Conservation (phyloP, 371 early-diverging fungal species). For the Mucor circinelloides region DNA sequence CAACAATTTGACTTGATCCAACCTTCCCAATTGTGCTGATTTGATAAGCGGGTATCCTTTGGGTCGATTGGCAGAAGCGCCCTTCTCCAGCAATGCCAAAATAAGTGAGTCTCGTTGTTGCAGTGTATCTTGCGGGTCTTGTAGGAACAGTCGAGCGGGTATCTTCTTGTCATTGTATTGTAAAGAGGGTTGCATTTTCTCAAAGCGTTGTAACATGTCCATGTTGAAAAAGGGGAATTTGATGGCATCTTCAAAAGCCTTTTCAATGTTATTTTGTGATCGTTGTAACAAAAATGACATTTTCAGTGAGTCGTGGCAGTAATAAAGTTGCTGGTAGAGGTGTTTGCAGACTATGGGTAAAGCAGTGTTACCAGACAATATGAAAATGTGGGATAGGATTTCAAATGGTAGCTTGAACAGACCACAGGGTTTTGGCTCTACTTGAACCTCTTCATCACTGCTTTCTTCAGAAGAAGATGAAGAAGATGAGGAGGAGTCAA, state of each 20-base stretch:
- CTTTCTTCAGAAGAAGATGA: constrained; percentile 13
- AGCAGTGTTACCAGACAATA: constrained; percentile 37
- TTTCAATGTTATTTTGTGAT: constrained; percentile 12
- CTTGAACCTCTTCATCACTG: constrained; percentile 7
- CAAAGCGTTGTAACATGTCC: constrained; percentile 27
- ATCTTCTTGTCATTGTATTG: constrained; percentile 30
- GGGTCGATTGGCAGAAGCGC: constrained; percentile 47
- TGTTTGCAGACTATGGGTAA: constrained; percentile 31
- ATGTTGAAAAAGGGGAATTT: constrained; percentile 39
- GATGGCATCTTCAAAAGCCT: constrained; percentile 30
- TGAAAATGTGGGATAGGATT: constrained; percentile 40
- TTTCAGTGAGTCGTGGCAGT: constrained; percentile 29
- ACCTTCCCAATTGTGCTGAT: constrained; percentile 45
- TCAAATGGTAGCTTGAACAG: constrained; percentile 39
- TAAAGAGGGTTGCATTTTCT: constrained; percentile 11
- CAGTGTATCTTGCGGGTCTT: constrained; percentile 3
- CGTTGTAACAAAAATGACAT: constrained; percentile 37
- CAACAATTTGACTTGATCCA: constrained; percentile 46
- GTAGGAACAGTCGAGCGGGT: constrained; percentile 39
- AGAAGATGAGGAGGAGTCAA: constrained; percentile 7
- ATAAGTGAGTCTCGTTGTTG: constrained; percentile 23
- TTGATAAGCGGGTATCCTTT: constrained; percentile 60
- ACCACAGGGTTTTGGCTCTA: constrained; percentile 7
- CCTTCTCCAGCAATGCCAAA: constrained; percentile 33
- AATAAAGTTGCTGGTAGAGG: constrained; percentile 30